Evolutionary conservation across 2,329 filamentous ascomycete species (phyloP), one percentile per base, ranked within the genome.

Genomic region (Cordyceps pruinosa): DNA sequence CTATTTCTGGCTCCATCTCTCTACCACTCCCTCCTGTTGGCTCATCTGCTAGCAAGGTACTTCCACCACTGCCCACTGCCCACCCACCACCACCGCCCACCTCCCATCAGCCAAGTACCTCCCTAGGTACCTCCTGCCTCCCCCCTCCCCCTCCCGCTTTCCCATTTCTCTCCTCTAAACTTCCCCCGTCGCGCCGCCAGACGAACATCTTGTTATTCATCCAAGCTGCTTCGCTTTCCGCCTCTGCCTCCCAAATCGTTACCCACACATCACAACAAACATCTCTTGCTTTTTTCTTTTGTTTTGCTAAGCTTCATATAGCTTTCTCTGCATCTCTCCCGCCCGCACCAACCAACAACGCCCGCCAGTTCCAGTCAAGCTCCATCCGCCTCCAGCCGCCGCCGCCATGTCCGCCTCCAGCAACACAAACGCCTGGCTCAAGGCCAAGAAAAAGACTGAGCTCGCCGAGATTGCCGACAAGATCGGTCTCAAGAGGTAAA

Each of bases 371-470:
- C n/a, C n/a, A n/a, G n/a, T n/a, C n/a, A n/a, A n/a, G 25, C 35
- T 41, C 53, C 52, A 54, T 46, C 28, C 23, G 26, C 32, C 17
- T 19, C 41, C 49, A 15, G 12, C 21, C 39, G 10, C 21, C 21
- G 19, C 39, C 21, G 45, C 47, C 61, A 59, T 61, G 58, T 68
- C 66, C 62, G 64, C 64, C 45, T 67, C 65, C 58, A 63, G 65
- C 34, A 56, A 61, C 62, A 80, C 69, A 65, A 84, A 87, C 68
- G 83, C 84, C 65, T 96, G 88, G 84, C 80, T 96, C 69, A 82
- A 86, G 72, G 81, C 82, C 71, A 88, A 94, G 80, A 87, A 88
- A 77, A 96, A 96, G 80, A 80, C 79, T 65, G 89, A 93, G 62
- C 82, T 96, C 57, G 72, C 84, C 65, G 86, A 89, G 61, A 78